These are phyloP conservation scores for Rhizopogon vulgaris DNA, from an alignment of 768 basidiomycete species.

Conservation along the genomic window DNA sequence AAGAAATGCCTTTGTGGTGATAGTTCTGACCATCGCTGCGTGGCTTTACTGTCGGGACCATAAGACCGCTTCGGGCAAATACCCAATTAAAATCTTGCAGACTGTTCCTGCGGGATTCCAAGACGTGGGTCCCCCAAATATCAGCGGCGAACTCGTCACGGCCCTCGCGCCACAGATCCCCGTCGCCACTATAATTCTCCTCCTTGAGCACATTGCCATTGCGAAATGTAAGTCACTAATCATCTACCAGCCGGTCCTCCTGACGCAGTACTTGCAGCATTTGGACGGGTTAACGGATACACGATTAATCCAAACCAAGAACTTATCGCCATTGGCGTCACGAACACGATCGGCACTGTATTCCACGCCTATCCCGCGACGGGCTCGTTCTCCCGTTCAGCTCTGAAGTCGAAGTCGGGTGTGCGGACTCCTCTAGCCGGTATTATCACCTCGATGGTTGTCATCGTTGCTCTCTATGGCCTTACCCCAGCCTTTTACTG, in stretches of 20 bases:
- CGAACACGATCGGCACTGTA: constrained; percentile 84
- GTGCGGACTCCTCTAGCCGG: constrained; percentile 95
- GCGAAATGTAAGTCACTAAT: constrained; percentile 66
- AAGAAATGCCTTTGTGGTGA: constrained; percentile 82
- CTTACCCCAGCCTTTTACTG: constrained; percentile 90
- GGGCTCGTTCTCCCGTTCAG: constrained; percentile 97
- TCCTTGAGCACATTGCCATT: constrained; percentile 96
- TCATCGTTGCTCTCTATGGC: constrained; percentile 91
- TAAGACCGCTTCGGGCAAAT: constrained; percentile 50
- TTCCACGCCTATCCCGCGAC: constrained; percentile 95
- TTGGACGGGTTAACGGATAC: constrained; percentile 92
- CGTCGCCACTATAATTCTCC: constrained; percentile 80
- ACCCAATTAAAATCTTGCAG: constrained; percentile 79
- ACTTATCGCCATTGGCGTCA: constrained; percentile 95
- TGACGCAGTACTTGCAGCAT: constrained; percentile 47
- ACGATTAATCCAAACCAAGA: constrained; percentile 93
- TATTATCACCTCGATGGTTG: constrained; percentile 76
- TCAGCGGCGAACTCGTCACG: constrained; percentile 45
- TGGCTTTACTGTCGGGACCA: constrained; percentile 78
- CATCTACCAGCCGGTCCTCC: background rate
- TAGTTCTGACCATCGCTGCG: constrained; percentile 81
- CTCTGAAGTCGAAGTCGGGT: constrained; percentile 92
- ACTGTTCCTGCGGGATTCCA: constrained; percentile 83
- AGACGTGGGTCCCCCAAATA: constrained; percentile 40
- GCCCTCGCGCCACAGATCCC: constrained; percentile 76